Percentiles rank a stretch among this genome's conserved stretches.
Evolutionary conservation across 306 rosid species (phyloP).

Genomic region (Albizia julibrissin): DNA sequence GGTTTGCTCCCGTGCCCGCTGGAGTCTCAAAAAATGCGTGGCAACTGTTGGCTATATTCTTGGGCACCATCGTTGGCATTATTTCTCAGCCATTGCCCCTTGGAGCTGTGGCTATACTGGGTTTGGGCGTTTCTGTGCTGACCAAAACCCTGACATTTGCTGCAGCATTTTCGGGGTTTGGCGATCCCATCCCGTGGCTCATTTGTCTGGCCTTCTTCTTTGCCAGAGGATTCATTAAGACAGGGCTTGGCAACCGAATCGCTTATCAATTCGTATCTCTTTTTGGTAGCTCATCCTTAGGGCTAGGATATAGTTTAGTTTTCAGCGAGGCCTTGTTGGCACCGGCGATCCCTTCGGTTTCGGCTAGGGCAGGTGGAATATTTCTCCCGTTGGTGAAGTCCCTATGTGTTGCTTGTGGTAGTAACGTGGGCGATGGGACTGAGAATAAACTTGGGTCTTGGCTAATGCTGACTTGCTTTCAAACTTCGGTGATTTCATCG

Average conservation of each 20-base stretch:
- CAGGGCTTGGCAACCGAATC: slow-evolving; percentile 91
- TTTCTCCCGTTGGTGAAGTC: slow-evolving; percentile 89
- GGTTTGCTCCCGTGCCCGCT: slow-evolving; percentile 83
- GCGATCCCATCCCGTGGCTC: slow-evolving; percentile 97
- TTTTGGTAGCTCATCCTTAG: slow-evolving; percentile 92
- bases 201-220: slow-evolving; percentile 95
- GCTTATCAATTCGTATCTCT: slow-evolving; percentile 89
- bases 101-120: slow-evolving; percentile 88
- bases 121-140: slow-evolving; percentile 83
- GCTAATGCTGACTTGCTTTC: slow-evolving; percentile 98
- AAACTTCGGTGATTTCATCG: slow-evolving; percentile 92
- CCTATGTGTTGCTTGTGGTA: slow-evolving; percentile 90
- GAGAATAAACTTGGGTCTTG: slow-evolving; percentile 78
- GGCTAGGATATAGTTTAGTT: slow-evolving; percentile 92
- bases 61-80: slow-evolving; percentile 91
- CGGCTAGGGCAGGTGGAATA: slow-evolving; percentile 95
- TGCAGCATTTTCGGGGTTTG: slow-evolving; percentile 94
- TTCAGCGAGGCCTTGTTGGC: slow-evolving; percentile 93
- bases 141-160: slow-evolving; percentile 84
- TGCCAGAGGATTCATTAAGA: slow-evolving; percentile 92
- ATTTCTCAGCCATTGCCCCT: slow-evolving; percentile 92
- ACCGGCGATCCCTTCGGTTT: slow-evolving; percentile 94
- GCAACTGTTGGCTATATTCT: slow-evolving; percentile 87
- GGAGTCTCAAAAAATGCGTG: slow-evolving; percentile 84
- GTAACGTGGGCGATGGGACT: slow-evolving; percentile 93